Conservation (phyloP, 495 filamentous ascomycete species). For the Aspergillus ellipticus region DNA sequence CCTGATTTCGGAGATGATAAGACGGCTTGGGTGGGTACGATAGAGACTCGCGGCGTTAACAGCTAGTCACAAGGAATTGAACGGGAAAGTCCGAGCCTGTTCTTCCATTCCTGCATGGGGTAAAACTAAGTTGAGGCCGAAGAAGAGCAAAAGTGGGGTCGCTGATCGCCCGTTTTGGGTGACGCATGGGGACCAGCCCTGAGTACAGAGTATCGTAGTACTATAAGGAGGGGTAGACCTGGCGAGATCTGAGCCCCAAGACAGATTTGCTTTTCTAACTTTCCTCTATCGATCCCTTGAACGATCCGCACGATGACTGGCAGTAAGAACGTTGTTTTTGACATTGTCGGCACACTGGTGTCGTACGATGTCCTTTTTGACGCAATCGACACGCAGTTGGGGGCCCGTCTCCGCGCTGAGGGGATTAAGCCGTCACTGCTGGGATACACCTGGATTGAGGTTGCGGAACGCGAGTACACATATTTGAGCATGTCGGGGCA, state of each 20-base stretch:
- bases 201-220: too few relatives aligned
- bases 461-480: constrained; percentile 41
- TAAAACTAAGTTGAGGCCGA: not conserved
- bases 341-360: constrained; percentile 40
- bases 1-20: not conserved
- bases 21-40: not conserved
- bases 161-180: not conserved
- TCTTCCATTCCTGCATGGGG: not conserved
- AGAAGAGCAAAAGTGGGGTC: constrained; percentile 1
- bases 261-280: not conserved
- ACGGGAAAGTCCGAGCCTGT: not conserved
- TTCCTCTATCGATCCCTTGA: not conserved
- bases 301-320: not conserved
- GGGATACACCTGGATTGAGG: constrained; percentile 37
- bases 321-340: constrained; percentile 39
- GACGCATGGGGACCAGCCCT: not conserved
- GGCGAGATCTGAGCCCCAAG: not conserved
- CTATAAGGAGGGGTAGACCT: not conserved
- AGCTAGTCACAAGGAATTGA: not conserved
- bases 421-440: constrained; percentile 32
- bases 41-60: not conserved
- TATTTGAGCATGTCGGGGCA: constrained; percentile 32
- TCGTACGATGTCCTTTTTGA: constrained; percentile 29
- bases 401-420: constrained; percentile 30
- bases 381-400: constrained; percentile 28